Evolutionary conservation across 148 eudicot species (phyloP).

Genomic region (Vaccinium vitisidaea): DNA sequence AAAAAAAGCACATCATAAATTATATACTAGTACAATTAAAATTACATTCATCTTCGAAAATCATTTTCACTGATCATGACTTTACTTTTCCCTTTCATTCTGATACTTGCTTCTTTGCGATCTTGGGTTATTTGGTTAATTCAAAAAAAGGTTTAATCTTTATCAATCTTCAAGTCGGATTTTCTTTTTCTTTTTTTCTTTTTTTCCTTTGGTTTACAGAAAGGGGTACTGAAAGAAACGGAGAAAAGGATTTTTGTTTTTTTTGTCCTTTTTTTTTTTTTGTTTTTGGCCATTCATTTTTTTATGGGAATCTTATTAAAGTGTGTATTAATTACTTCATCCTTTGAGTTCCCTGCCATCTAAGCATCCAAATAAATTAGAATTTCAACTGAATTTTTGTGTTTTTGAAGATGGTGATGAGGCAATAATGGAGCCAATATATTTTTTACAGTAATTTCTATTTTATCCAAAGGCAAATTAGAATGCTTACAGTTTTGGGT

Average conservation of each 20-base stretch:
- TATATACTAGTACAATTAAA: background rate
- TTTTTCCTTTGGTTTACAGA: background rate
- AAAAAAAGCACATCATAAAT: background rate
- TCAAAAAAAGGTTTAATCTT: background rate
- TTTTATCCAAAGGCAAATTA: too few relatives aligned
- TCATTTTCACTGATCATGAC: background rate
- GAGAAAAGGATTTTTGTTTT: background rate
- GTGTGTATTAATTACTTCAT: background rate
- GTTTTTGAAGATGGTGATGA: background rate
- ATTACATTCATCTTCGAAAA: background rate
- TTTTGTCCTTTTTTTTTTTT: too few relatives aligned
- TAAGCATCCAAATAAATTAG: background rate
- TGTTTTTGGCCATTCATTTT: background rate
- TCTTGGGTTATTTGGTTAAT: background rate
- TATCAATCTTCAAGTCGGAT: background rate
- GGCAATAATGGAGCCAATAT: background rate
- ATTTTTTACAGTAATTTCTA: too few relatives aligned
- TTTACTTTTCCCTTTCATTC: background rate
- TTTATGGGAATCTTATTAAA: background rate
- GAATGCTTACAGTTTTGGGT: background rate
- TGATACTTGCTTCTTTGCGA: background rate
- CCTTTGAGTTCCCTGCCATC: background rate
- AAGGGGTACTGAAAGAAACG: constrained; percentile 15
- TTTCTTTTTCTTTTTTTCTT: background rate
- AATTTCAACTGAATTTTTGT: background rate